These are phyloP conservation scores for Colletotrichum tropicicola DNA, from an alignment of 2,329 filamentous ascomycete genomes.

Conservation along the genomic window DNA sequence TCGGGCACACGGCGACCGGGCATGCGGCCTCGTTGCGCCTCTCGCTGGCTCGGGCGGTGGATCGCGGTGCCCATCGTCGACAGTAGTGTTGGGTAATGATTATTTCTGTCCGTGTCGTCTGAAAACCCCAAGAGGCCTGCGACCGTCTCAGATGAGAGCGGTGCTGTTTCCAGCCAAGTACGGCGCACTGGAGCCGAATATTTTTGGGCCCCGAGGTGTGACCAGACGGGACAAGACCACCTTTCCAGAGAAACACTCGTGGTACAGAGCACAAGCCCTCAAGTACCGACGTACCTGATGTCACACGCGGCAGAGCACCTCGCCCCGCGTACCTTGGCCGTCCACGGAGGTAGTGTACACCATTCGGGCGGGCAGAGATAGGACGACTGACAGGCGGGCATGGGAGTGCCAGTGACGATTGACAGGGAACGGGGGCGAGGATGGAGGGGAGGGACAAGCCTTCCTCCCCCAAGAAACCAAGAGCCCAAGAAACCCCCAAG, in stretches of 20 bases:
- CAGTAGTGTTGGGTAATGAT: neutral
- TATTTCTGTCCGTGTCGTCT: slow-evolving; percentile 19
- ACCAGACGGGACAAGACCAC: slow-evolving; percentile 16
- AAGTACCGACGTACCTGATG: slow-evolving; percentile 13
- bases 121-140: slow-evolving; percentile 13
- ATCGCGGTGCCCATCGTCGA: neutral
- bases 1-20: too few relatives aligned
- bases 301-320: neutral
- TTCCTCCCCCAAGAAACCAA: slow-evolving; percentile 10
- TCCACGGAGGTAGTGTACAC: neutral
- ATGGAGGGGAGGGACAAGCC: slow-evolving; percentile 11
- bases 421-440: neutral
- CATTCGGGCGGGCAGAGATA: neutral
- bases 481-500: slow-evolving; percentile 3
- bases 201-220: slow-evolving; percentile 18
- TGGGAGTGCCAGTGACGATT: slow-evolving; percentile 16
- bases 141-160: slow-evolving; percentile 26
- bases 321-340: neutral
- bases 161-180: slow-evolving; percentile 23
- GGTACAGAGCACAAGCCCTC: neutral
- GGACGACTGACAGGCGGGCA: slow-evolving; percentile 22
- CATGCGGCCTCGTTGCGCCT: neutral
- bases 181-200: slow-evolving; percentile 5
- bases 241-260: neutral
- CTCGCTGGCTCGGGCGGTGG: neutral